Conservation (phyloP, 2,329 filamentous ascomycete genomes). For the Trichoderma sp. region DNA sequence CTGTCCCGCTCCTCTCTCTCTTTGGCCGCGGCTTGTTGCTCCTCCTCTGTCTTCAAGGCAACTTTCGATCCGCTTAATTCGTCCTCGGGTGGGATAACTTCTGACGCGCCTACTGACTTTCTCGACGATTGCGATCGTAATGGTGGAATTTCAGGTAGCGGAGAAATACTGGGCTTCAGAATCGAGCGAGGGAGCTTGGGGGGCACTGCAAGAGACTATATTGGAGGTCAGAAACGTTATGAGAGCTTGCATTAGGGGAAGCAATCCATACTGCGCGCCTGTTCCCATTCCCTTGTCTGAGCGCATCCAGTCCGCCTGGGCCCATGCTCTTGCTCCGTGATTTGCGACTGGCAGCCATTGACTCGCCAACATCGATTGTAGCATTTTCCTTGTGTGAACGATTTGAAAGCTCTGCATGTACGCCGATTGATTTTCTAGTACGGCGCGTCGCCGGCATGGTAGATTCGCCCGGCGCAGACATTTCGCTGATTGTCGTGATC, state of each 20-base stretch:
- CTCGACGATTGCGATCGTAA: conserved; percentile 43
- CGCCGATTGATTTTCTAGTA: conserved; percentile 69
- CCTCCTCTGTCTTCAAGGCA: conserved; percentile 64
- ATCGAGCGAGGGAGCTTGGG: conserved; percentile 62
- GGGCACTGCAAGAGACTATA: conserved; percentile 55
- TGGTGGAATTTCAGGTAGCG: conserved; percentile 63
- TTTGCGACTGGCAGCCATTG: conserved; percentile 51
- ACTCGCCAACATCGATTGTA: conserved; percentile 61
- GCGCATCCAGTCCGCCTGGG: conserved; percentile 80
- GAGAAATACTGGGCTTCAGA: conserved; percentile 73
- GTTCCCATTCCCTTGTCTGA: conserved; percentile 73
- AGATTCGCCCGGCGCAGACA: conserved; percentile 37
- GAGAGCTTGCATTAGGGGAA: not conserved
- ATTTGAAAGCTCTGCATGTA: conserved; percentile 51
- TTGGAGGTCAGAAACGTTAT: conserved; percentile 21
- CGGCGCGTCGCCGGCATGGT: conserved; percentile 57
- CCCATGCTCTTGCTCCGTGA: conserved; percentile 94
- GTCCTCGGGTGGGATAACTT: conserved; percentile 21
- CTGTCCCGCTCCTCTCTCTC: conserved; percentile 71
- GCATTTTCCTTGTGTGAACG: conserved; percentile 73
- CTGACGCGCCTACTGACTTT: conserved; percentile 16
- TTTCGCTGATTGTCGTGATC: conserved; percentile 25
- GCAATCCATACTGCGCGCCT: conserved; percentile 64
- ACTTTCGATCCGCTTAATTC: conserved; percentile 52
- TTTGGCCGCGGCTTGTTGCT: conserved; percentile 65